Base-by-base conservation (phyloP, 495 filamentous ascomycete species). In the Aspergillus mulundensis region DNA sequence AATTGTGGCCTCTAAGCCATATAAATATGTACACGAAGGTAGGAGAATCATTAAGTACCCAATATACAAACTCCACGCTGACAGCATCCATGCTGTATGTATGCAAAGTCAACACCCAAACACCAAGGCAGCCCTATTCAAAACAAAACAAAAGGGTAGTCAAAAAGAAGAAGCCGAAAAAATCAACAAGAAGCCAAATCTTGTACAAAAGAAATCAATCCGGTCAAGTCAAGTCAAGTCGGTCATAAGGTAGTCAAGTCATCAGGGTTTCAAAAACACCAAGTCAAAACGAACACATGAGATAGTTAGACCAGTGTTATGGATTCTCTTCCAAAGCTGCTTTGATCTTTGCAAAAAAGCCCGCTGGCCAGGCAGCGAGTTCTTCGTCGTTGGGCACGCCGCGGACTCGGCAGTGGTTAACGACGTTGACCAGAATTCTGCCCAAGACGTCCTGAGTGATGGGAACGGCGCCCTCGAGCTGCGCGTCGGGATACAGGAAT, bases 401-500 rank as follows among this genome's bases (percentile, higher is more conserved):
- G 18, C 76, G 79, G 40, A 83, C 86, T 55, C 81, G 76, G 67
- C 87, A 90, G 61, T 91, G 81, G 51, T 86, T 81, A 16, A 90
- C 84, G 14, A 95, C 89, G 53, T 87, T 90, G 55, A 81, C 76
- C 56, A 95, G 78, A 46, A 96, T 88, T 47, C 88, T 76, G 12
- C 79, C 80, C 6, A 96, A 77, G 59, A 95, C 75, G 52, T 91
- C 88, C 70, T 91, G 82, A 0, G 82, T 86, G 44, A 96, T 84
- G 11, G 85, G 81, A 5, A 95, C 76, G 12, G 84, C 81, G 34
- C 77, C 80, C n/a, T 85, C 83, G 4, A 78, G 71, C 16, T 77
- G 74, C 1, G 73, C 71, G 55, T 89, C 85, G 0, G 94, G 94
- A 61, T 94, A 86, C 48, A 97, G 65, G 68, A 95, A 97, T 1